Conservation (phyloP, 108 stramenopile genomes). For the Parietichytrium sp. region DNA sequence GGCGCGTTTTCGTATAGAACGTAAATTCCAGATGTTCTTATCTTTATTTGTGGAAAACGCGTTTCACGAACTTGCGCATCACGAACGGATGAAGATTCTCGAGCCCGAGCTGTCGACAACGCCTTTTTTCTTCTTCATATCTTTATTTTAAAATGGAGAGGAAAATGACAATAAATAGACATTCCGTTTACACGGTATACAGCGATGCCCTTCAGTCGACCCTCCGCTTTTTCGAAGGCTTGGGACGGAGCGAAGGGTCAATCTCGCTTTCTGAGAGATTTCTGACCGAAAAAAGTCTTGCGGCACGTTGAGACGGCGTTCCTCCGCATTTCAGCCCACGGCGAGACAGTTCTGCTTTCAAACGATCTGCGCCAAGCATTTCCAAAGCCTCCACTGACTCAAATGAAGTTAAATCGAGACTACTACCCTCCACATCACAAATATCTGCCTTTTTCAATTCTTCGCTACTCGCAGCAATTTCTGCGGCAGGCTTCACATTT, state of each 20-base stretch:
- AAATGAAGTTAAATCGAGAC: background rate
- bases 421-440: background rate
- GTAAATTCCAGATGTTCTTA: no score
- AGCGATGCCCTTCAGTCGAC: no score
- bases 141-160: no score
- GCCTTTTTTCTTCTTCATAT: no score
- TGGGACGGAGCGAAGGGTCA: background rate
- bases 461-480: background rate
- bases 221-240: background rate
- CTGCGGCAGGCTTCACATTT: background rate
- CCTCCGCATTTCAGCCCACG: conserved; percentile 17
- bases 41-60: no score
- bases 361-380: background rate
- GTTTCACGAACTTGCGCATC: no score
- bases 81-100: no score
- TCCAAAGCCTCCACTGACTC: background rate
- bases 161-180: no score
- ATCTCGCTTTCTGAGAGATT: background rate
- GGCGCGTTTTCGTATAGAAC: no score
- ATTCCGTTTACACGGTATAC: no score
- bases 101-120: no score
- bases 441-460: background rate
- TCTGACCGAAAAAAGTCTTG: background rate
- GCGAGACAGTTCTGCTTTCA: background rate
- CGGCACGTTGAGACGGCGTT: background rate